These are phyloP conservation scores for Picochlorum sp. DNA, from an alignment of 139 green algal species.

Conservation along the genomic window DNA sequence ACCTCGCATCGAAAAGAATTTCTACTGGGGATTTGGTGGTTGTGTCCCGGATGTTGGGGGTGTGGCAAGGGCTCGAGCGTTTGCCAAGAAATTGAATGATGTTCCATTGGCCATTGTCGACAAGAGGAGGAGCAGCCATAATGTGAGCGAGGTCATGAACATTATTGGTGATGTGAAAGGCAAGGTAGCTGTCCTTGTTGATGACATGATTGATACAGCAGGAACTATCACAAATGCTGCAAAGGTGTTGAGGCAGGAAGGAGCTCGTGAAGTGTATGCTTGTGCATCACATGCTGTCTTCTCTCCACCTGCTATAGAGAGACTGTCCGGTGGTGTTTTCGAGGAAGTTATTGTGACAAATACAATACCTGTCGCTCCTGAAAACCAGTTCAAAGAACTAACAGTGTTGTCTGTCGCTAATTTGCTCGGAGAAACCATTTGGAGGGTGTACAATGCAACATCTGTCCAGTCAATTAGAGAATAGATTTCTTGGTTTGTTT, in stretches of 20 bases:
- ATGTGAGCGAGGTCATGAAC: slow-evolving; percentile 99
- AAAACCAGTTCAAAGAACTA: slow-evolving; percentile 87
- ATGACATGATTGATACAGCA: slow-evolving; percentile 99
- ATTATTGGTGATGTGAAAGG: slow-evolving; percentile 96
- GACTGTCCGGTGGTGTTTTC: slow-evolving; percentile 82
- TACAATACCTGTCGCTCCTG: slow-evolving; percentile 77
- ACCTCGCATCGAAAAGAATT: slow-evolving; percentile 95
- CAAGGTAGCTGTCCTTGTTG: slow-evolving; percentile 97
- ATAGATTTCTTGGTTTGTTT: not conserved
- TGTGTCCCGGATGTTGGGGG: slow-evolving; percentile 98
- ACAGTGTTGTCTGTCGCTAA: slow-evolving; percentile 95
- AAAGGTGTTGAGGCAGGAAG: slow-evolving; percentile 74
- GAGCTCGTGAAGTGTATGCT: slow-evolving; percentile 83
- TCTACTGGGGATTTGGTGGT: slow-evolving; percentile 87
- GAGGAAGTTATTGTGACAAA: slow-evolving; percentile 98
- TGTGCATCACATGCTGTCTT: slow-evolving; percentile 97
- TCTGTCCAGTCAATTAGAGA: slow-evolving; percentile 54
- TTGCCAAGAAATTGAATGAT: slow-evolving; percentile 98
- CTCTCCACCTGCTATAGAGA: slow-evolving; percentile 84
- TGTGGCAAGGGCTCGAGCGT: slow-evolving; percentile 89
- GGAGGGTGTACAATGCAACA: slow-evolving; percentile 90
- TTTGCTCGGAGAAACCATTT: slow-evolving; percentile 97
- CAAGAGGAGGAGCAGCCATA: slow-evolving; percentile 92
- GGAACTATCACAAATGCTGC: slow-evolving; percentile 96
- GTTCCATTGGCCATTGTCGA: slow-evolving; percentile 97